Base-by-base conservation (phyloP, 805 yeast genomes). In the Schizosaccharomyces lindneri region DNA sequence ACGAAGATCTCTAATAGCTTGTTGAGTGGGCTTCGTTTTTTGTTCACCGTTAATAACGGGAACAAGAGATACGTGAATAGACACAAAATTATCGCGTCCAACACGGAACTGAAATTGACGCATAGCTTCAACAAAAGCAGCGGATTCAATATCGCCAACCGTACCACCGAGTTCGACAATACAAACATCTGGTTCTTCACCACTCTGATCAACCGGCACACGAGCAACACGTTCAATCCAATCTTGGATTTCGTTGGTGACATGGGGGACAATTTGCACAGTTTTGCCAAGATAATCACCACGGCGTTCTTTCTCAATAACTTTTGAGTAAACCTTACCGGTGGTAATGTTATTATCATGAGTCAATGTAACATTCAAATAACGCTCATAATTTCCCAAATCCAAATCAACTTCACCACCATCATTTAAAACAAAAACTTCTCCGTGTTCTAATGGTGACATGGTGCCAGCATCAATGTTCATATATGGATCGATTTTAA, bases 341-440 rank as follows among this genome's bases (percentile, higher is more conserved):
- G 99, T 93, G 66, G 99, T 93, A 73, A 93, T 88, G 75, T 93
- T 93, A 77, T 93, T 97, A 73, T 88, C 94, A 67, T 78, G 82
- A 55, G 97, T 90, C 70, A 93, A 79, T 51, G 97, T 88, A 68
- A 90, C 86, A 72, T 89, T 89, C 67, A 93, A 78, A 75, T 93
- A 93, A 70, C 99, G 83, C 77, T 93, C 99, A 73, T 93, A 93
- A 75, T 93, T 93, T 72, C 99, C 99, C 67, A 93, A 78, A 75
- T 93, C 99, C 71, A 93, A 80, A 75, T 93, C 99, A 59, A 90
- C 95, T 75, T 93, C 99, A 68, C 98, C 99, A 73, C 99, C 99
- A 72, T 93, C 99, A 72, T 90, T 86, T 70, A 93, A 78, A 61
- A 93, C 97, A 72, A 93, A 93, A 72, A 95, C 95, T 74, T 93